Evolutionary conservation across 2,329 filamentous ascomycete genomes (phyloP).

Genomic region (Aspergillus udagawae): DNA sequence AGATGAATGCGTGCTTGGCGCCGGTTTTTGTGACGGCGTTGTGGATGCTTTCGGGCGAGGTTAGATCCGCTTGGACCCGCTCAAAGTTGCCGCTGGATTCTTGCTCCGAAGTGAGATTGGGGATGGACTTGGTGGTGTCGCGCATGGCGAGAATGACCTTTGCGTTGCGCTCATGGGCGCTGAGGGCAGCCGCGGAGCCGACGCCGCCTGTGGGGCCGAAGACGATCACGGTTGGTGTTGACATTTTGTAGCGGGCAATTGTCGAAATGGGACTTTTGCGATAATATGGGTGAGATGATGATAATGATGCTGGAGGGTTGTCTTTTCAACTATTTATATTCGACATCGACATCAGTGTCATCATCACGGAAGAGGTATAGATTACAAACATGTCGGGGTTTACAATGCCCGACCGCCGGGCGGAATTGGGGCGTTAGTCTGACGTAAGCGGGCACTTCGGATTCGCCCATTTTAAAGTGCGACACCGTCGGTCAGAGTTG

Average conservation of each 20-base stretch:
- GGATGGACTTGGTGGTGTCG: slow-evolving; percentile 42
- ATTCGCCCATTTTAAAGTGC: neutral
- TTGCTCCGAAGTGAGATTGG: slow-evolving; percentile 24
- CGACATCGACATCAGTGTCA: neutral
- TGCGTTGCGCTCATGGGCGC: slow-evolving; percentile 39
- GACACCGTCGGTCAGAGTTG: neutral
- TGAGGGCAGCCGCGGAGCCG: slow-evolving; percentile 38
- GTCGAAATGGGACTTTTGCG: neutral
- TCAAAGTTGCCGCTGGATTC: slow-evolving; percentile 30
- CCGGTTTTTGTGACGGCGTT: slow-evolving; percentile 36
- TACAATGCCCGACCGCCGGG: neutral
- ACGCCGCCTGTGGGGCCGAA: slow-evolving; percentile 50
- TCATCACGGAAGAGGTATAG: neutral
- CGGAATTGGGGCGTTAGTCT: no score
- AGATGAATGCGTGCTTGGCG: slow-evolving; percentile 49
- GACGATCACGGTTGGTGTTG: slow-evolving; percentile 35
- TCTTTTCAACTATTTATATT: neutral
- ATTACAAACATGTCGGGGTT: neutral
- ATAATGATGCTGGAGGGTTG: neutral
- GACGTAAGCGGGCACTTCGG: neutral
- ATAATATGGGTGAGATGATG: neutral
- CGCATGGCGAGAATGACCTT: slow-evolving; percentile 49
- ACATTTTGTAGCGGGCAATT: neutral
- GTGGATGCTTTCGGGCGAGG: slow-evolving; percentile 37
- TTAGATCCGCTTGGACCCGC: slow-evolving; percentile 45